phyloP scores from a whole-genome alignment of 495 filamentous ascomycete genomes.

The Friedmanniomyces endolithicus region DNA sequence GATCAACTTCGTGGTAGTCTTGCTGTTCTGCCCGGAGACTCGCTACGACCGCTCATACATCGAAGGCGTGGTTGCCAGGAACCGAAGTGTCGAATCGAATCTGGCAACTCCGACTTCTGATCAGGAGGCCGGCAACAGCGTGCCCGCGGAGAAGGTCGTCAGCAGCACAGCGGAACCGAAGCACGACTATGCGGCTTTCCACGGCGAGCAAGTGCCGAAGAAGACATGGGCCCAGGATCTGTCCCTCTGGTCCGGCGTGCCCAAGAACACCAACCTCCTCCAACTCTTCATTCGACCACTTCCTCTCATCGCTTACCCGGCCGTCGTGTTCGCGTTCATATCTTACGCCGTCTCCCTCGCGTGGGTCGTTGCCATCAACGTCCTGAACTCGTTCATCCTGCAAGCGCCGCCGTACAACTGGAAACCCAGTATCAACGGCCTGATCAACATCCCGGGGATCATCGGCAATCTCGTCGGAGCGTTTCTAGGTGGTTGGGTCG shows the following conservation, averaged over 20 bases:
- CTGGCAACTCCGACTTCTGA: constrained; percentile 6
- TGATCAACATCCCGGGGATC: constrained; percentile 29
- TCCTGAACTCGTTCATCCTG: constrained; percentile 27
- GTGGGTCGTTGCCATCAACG: constrained; percentile 27
- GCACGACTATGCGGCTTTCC: neutral
- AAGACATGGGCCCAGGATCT: constrained; percentile 25
- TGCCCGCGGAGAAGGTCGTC: constrained; percentile 12
- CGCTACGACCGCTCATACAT: constrained; percentile 21
- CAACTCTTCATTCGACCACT: constrained; percentile 26
- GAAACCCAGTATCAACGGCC: constrained; percentile 22
- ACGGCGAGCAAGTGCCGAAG: constrained; percentile 18
- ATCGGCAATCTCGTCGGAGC: constrained; percentile 28
- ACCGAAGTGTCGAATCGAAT: neutral
- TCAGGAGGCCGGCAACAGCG: constrained; percentile 1
- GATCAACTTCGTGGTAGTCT: constrained; percentile 25
- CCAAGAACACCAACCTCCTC: constrained; percentile 22
- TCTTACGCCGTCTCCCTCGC: constrained; percentile 25
- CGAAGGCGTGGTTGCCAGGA: neutral
- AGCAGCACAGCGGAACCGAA: neutral
- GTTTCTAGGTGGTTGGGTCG: constrained; percentile 22
- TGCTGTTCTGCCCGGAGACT: constrained; percentile 28
- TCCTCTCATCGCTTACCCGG: constrained; percentile 28
- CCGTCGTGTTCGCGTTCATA: constrained; percentile 26
- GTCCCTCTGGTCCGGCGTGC: constrained; percentile 23
- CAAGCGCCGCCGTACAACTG: constrained; percentile 28